Conservation (phyloP, 2,329 filamentous ascomycete species). For the Apiospora hydei region DNA sequence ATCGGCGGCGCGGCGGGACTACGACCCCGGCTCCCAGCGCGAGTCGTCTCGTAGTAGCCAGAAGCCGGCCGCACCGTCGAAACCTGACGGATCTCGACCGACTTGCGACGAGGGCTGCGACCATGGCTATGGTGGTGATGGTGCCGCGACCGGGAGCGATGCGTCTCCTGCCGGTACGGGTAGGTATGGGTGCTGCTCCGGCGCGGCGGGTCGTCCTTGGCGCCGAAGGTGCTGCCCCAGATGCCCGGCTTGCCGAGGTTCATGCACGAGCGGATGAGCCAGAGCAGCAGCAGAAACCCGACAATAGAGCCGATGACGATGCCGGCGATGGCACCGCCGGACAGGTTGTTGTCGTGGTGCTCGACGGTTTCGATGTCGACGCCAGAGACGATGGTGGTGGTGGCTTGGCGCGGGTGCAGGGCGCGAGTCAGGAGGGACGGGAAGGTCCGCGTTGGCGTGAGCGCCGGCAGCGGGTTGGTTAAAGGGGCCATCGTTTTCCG, state of each 20-base stretch:
- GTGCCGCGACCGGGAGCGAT: conserved; percentile 32
- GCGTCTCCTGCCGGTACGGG: conserved; percentile 30
- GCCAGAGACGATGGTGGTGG: conserved; percentile 39
- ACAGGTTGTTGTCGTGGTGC: conserved; percentile 41
- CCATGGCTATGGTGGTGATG: conserved; percentile 25
- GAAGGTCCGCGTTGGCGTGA: conserved; percentile 35
- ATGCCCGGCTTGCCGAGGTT: conserved; percentile 44
- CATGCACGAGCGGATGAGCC: conserved; percentile 55
- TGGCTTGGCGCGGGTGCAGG: conserved; percentile 34
- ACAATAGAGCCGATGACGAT: conserved; percentile 58
- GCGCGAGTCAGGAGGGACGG: conserved; percentile 34
- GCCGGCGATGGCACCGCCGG: conserved; percentile 58
- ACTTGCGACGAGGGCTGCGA: background rate
- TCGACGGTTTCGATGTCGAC: conserved; percentile 29
- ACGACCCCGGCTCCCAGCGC: background rate
- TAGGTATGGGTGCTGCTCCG: conserved; percentile 27
- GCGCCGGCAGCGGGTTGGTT: background rate
- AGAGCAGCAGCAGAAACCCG: conserved; percentile 54
- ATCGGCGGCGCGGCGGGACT: background rate
- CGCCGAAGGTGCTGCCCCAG: conserved; percentile 40
- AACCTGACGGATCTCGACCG: conserved; percentile 16
- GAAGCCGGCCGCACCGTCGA: background rate
- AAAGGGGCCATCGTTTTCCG: background rate
- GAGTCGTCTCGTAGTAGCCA: background rate
- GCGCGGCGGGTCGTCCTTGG: conserved; percentile 36